Conservation (phyloP, 208 protist species). For the Histomonas meleagridis region DNA sequence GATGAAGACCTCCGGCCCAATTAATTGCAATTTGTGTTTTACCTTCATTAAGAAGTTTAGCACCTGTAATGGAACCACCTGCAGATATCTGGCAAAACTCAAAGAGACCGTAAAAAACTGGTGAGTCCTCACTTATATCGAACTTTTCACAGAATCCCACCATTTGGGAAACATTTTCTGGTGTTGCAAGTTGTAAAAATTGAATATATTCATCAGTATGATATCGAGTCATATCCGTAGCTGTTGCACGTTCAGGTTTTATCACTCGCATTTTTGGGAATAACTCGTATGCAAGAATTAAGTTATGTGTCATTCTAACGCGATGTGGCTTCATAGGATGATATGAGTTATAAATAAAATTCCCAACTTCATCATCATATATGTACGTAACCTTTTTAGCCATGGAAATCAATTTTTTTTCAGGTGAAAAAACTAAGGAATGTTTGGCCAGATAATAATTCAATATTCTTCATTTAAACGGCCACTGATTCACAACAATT, state of each 20-base stretch:
- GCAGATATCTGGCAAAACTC: constrained; percentile 54
- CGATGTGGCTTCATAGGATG: constrained; percentile 62
- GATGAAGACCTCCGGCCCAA: constrained; percentile 92
- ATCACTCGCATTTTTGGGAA: constrained; percentile 57
- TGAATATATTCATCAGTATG: constrained; percentile 57
- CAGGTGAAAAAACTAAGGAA: no score
- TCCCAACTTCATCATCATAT: constrained; percentile 43
- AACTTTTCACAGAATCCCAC: neutral
- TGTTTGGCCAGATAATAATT: no score
- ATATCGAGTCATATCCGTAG: constrained; percentile 50
- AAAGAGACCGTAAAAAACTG: constrained; percentile 58
- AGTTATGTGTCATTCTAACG: constrained; percentile 55
- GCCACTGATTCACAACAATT: no score
- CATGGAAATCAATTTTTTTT: no score
- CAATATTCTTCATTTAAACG: no score
- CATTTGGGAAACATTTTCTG: no score
- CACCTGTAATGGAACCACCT: constrained; percentile 67
- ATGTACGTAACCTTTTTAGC: neutral
- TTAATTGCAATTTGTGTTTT: constrained; percentile 85
- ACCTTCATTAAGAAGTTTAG: constrained; percentile 72
- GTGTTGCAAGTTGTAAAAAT: constrained; percentile 50
- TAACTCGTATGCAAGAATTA: constrained; percentile 55
- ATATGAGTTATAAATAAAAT: constrained; percentile 54
- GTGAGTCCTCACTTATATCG: constrained; percentile 54
- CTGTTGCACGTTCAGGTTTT: constrained; percentile 40